Evolutionary conservation across 495 filamentous ascomycete genomes (phyloP).

Genomic region (Chaetomium cochliodes): DNA sequence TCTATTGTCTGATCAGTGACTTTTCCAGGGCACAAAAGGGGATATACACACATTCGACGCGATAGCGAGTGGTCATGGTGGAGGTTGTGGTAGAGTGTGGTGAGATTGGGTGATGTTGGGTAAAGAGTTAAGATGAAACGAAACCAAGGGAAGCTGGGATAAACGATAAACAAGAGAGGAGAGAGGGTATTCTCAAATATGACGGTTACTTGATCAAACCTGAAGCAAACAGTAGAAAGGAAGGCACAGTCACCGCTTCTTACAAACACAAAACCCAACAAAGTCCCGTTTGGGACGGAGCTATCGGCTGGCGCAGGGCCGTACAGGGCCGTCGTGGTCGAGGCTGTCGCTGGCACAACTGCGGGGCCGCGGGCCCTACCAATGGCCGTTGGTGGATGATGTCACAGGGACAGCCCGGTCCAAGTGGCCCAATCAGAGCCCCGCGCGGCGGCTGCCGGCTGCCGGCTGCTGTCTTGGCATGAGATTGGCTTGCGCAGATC

Average conservation of each 20-base stretch:
- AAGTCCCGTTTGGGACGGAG: constrained; percentile 11
- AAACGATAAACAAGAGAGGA: background rate
- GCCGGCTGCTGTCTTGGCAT: constrained; percentile 19
- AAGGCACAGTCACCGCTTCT: constrained; percentile 24
- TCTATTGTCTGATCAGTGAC: constrained; percentile 51
- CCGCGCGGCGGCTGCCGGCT: constrained; percentile 9
- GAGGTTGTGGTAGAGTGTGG: background rate
- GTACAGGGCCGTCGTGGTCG: background rate
- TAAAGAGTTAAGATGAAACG: background rate
- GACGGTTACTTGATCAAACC: background rate
- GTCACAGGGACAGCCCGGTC: constrained; percentile 30
- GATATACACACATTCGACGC: constrained; percentile 72
- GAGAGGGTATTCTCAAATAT: background rate
- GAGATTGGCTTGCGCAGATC: constrained; percentile 9
- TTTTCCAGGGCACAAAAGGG: background rate
- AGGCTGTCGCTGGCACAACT: constrained; percentile 7
- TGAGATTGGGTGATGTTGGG: background rate
- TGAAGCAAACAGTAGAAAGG: background rate
- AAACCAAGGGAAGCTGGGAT: background rate
- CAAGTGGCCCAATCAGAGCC: constrained; percentile 14
- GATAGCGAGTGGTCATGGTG: constrained; percentile 83
- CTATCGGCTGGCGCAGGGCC: constrained; percentile 18
- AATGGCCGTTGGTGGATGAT: constrained; percentile 29
- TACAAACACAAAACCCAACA: constrained; percentile 4
- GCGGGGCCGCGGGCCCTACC: constrained; percentile 14